Evolutionary conservation across 352 stramenopile genomes (phyloP).

Genomic region (Globisporangium acanthophoron): DNA sequence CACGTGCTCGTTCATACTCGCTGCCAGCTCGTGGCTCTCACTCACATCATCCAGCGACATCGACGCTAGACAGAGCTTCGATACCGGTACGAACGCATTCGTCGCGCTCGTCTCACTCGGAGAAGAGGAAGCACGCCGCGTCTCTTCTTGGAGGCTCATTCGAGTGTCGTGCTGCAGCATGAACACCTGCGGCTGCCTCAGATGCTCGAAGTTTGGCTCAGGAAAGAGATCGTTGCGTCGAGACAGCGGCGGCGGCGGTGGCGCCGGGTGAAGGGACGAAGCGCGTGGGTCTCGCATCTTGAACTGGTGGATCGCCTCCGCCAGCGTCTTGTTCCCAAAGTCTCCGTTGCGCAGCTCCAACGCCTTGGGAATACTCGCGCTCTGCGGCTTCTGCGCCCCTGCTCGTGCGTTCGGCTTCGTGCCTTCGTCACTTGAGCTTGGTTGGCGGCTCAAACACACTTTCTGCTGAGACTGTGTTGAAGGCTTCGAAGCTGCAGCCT

Average conservation of each 20-base stretch:
- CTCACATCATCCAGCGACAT: background rate
- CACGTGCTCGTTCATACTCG: background rate
- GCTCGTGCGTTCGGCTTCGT: background rate
- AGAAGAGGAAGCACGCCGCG: background rate
- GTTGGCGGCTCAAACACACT: no score
- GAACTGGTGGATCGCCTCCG: conserved; percentile 52
- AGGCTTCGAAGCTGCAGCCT: background rate
- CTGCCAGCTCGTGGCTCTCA: conserved; percentile 1
- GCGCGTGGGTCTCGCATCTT: conserved; percentile 27
- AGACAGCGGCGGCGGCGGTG: background rate
- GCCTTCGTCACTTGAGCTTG: background rate
- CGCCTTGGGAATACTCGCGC: background rate
- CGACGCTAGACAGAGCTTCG: background rate
- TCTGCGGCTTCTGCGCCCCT: background rate
- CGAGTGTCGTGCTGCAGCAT: background rate
- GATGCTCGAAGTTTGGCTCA: background rate
- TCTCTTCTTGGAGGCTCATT: background rate
- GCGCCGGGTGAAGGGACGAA: background rate
- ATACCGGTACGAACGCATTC: conserved; percentile 4
- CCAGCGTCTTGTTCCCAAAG: conserved; percentile 61
- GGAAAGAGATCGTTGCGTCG: background rate
- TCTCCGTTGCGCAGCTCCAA: conserved; percentile 35
- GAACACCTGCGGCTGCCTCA: conserved; percentile 5
- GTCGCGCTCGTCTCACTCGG: background rate
- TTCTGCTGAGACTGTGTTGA: background rate